Percentiles rank a stretch among this genome's conserved stretches.
phyloP scores from a whole-genome alignment of 2,329 filamentous ascomycete species.

The Pseudogymnoascus sp. region DNA sequence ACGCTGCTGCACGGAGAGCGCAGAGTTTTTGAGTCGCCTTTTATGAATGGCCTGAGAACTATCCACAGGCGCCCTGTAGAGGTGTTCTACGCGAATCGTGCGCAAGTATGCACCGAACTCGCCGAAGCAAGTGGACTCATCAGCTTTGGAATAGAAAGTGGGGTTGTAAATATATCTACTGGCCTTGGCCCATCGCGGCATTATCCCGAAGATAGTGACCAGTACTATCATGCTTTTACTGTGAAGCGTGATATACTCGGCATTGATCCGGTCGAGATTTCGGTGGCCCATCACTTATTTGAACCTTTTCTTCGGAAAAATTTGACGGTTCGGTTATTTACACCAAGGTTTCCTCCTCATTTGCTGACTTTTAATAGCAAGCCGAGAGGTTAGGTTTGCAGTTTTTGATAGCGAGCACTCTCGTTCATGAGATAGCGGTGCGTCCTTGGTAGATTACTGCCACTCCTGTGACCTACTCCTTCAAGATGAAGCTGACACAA shows the following conservation, averaged over 20 bases:
- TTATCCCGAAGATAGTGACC: not conserved
- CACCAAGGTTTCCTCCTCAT: not conserved
- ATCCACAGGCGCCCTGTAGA: not conserved
- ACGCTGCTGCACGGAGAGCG: not conserved
- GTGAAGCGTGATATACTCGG: not conserved
- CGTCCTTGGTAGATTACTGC: not conserved
- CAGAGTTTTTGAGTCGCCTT: not conserved
- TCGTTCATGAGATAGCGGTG: not conserved
- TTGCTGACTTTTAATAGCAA: not conserved
- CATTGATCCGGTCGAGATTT: not conserved
- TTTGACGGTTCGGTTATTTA: not conserved
- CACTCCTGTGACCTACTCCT: not conserved
- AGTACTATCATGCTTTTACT: not conserved
- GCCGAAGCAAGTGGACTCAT: not conserved
- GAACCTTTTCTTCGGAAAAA: not conserved
- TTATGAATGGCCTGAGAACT: not conserved
- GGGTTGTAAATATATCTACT: not conserved
- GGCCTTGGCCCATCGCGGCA: not conserved
- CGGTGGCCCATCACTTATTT: not conserved
- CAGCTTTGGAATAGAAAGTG: conserved; percentile 4
- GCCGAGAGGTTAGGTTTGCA: not conserved
- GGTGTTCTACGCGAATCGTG: not conserved
- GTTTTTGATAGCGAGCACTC: not conserved
- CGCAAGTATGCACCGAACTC: not conserved
- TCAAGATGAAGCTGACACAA: not conserved